Evolutionary conservation across 257 asterid genomes (phyloP).

Genomic region (Ocimum tenuiflorum): DNA sequence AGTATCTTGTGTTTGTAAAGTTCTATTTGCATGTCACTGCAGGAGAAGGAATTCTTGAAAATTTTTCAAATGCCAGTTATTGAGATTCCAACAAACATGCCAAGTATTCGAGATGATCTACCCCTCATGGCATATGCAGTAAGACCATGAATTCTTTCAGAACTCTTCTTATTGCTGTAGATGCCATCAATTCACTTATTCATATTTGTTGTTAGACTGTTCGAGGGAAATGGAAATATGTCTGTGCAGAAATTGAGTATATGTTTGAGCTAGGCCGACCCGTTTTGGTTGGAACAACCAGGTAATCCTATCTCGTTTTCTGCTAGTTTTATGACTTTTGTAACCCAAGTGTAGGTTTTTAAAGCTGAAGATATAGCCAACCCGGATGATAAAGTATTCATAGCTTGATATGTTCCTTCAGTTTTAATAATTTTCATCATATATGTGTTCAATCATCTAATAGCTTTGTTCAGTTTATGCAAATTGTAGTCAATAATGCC

Average conservation of each 20-base stretch:
- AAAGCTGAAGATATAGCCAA: conserved; percentile 4
- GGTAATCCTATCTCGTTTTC: conserved; percentile 43
- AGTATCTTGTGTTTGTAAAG: neutral
- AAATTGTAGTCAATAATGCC: neutral
- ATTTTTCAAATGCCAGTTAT: conserved; percentile 88
- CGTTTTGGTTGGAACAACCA: conserved; percentile 91
- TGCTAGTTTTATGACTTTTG: conserved; percentile 17
- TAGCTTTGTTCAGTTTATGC: neutral
- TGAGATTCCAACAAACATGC: conserved; percentile 91
- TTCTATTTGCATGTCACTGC: conserved; percentile 1
- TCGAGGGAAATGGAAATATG: conserved; percentile 87
- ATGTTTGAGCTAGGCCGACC: conserved; percentile 91
- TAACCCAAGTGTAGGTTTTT: neutral
- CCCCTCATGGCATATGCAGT: conserved; percentile 95
- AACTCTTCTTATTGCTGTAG: conserved; percentile 2
- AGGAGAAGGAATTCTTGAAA: conserved; percentile 96
- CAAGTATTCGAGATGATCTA: conserved; percentile 76
- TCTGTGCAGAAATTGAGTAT: conserved; percentile 69
- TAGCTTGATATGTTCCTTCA: neutral
- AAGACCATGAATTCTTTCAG: conserved; percentile 24
- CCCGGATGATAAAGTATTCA: neutral
- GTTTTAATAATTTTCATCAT: neutral
- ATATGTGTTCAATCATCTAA: neutral
- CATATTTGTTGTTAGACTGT: conserved; percentile 55
- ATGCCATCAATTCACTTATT: conserved; percentile 16